A percentile compares a stretch with the other conserved stretches of the same genome.
Evolutionary conservation across 2,329 filamentous ascomycete species (phyloP).

Genomic region (Allantophomopsis cytisporea): DNA sequence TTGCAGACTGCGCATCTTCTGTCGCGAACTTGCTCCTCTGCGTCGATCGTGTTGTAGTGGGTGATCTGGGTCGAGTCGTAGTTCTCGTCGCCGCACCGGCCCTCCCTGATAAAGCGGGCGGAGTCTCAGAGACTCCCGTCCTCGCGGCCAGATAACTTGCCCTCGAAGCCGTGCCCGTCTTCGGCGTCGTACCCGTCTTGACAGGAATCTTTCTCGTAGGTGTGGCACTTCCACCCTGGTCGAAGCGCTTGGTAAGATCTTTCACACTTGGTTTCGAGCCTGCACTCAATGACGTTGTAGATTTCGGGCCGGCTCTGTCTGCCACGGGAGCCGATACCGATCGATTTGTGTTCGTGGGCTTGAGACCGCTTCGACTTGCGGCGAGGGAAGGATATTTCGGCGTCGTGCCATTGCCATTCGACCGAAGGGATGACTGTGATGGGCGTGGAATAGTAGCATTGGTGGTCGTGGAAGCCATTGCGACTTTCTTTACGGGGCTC

Average conservation of each 20-base stretch:
- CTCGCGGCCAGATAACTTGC: no score
- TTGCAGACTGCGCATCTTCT: slow-evolving; percentile 37
- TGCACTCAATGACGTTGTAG: slow-evolving; percentile 3
- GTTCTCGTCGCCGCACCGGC: slow-evolving; percentile 7
- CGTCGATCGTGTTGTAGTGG: slow-evolving; percentile 8
- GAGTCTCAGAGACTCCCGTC: no score
- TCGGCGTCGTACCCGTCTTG: no score
- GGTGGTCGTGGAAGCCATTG: slow-evolving; percentile 11
- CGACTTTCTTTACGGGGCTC: slow-evolving; percentile 5
- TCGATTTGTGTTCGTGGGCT: slow-evolving; percentile 25
- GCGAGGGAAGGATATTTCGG: slow-evolving; percentile 31
- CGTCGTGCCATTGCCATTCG: slow-evolving; percentile 35
- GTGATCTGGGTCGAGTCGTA: slow-evolving; percentile 7
- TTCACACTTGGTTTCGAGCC: slow-evolving; percentile 54
- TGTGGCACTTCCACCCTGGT: slow-evolving; percentile 19
- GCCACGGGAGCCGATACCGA: slow-evolving; percentile 42
- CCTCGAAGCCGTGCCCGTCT: no score
- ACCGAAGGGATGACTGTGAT: slow-evolving; percentile 25
- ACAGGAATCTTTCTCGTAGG: no score
- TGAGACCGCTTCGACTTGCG: slow-evolving; percentile 23
- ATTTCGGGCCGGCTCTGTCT: slow-evolving; percentile 13
- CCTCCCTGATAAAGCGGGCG: no score
- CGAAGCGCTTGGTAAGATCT: slow-evolving; percentile 69
- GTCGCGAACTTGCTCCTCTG: slow-evolving; percentile 32
- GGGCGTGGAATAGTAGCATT: slow-evolving; percentile 24